phyloP scores from a whole-genome alignment of 192 early-diverging fungal species.

The Endogone sp. region DNA sequence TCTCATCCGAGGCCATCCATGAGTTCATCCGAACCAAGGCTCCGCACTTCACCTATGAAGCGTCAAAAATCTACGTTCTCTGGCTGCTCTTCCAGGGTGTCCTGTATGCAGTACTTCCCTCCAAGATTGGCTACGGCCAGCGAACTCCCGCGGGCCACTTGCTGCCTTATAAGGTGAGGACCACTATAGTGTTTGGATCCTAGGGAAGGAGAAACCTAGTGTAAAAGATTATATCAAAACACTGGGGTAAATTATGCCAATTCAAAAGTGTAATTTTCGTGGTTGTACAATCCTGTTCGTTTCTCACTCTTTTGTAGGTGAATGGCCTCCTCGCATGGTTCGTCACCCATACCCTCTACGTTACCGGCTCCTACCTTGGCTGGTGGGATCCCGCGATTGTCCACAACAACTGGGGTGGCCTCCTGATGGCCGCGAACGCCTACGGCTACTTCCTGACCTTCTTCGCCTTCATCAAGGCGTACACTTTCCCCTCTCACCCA shows the following conservation, averaged over 20 bases:
- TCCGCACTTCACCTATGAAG: constrained; percentile 42
- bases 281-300: no score
- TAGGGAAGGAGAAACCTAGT: no score
- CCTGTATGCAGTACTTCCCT: constrained; percentile 64
- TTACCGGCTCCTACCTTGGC: constrained; percentile 57
- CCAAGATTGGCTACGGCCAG: constrained; percentile 70
- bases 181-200: not conserved
- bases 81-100: constrained; percentile 72
- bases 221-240: no score
- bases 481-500: constrained; percentile 65
- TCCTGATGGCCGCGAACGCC: constrained; percentile 66
- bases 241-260: no score
- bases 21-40: constrained; percentile 29
- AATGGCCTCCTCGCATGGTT: constrained; percentile 75
- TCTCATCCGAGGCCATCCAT: constrained; percentile 25
- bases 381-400: constrained; percentile 65
- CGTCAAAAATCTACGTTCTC: constrained; percentile 48
- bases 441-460: constrained; percentile 76
- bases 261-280: no score
- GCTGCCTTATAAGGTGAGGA: constrained; percentile 65
- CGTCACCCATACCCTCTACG: constrained; percentile 64
- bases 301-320: no score
- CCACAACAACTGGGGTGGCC: constrained; percentile 70
- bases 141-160: constrained; percentile 70
- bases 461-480: constrained; percentile 69